A percentile compares a stretch with the other conserved stretches of the same genome.
Evolutionary conservation across 495 filamentous ascomycete species (phyloP).

Genomic region (Aspergillus bertholletiae): DNA sequence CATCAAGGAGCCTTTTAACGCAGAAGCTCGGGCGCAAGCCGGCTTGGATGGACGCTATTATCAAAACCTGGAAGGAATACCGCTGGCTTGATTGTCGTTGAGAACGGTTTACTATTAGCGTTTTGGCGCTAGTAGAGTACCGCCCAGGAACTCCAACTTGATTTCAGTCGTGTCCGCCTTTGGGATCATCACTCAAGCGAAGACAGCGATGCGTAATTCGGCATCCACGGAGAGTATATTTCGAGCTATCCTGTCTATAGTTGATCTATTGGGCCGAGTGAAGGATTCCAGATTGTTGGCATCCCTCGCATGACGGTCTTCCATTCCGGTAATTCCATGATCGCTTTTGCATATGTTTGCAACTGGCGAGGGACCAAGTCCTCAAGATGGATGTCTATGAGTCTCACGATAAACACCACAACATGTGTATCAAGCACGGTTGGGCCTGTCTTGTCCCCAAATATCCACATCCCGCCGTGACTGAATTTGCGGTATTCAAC

Average conservation of each 20-base stretch:
- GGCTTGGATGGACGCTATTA: conserved; percentile 51
- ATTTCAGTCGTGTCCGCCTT: neutral
- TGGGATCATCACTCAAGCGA: neutral
- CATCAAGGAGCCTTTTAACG: conserved; percentile 48
- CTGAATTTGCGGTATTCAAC: neutral
- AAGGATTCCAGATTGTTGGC: conserved; percentile 11
- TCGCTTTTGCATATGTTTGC: conserved; percentile 5
- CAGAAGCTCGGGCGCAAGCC: conserved; percentile 45
- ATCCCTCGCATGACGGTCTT: conserved; percentile 2
- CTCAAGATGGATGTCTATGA: conserved; percentile 6
- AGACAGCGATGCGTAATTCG: neutral
- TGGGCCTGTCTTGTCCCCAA: conserved; percentile 8
- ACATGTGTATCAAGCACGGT: conserved; percentile 13
- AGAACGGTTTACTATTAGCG: neutral
- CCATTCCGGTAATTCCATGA: conserved; percentile 5
- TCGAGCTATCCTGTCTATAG: neutral
- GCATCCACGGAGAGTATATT: neutral
- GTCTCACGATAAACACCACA: conserved; percentile 4
- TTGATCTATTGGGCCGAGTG: conserved; percentile 6
- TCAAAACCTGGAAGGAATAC: conserved; percentile 19
- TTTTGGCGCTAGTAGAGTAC: neutral
- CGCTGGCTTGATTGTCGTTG: neutral
- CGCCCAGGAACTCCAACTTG: neutral
- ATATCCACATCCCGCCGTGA: conserved; percentile 8
- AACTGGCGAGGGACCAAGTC: conserved; percentile 7